Conservation (phyloP, 2,329 filamentous ascomycete species). For the Orbilia blumenaviensis region DNA sequence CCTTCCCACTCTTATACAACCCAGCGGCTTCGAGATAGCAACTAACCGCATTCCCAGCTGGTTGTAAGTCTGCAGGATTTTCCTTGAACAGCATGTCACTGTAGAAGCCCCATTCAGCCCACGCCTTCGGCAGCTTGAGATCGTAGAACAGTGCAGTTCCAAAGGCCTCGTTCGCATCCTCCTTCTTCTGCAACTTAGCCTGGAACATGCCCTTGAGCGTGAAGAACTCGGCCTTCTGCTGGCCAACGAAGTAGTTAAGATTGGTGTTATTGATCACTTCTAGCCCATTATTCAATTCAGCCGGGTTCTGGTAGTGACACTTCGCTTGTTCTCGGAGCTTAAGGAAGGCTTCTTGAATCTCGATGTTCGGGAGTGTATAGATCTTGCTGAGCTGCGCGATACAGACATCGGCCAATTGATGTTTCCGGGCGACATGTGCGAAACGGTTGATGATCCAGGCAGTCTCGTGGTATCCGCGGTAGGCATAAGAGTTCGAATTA, state of each 20-base stretch:
- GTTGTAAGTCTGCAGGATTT: conserved; percentile 80
- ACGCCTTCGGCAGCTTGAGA: conserved; percentile 92
- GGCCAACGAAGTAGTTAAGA: conserved; percentile 93
- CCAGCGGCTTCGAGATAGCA: conserved; percentile 96
- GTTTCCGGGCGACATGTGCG: conserved; percentile 95
- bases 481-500: conserved; percentile 91
- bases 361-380: conserved; percentile 98
- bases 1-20: conserved; percentile 96
- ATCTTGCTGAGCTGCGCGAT: conserved; percentile 97
- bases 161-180: conserved; percentile 91
- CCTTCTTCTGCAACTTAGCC: conserved; percentile 88
- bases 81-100: conserved; percentile 97
- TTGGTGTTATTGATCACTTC: conserved; percentile 99
- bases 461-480: conserved; percentile 96
- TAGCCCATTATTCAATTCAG: conserved; percentile 88
- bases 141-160: conserved; percentile 96
- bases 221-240: conserved; percentile 98
- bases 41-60: conserved; percentile 89
- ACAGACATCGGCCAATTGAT: conserved; percentile 95
- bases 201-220: conserved; percentile 99
- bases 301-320: conserved; percentile 95
- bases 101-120: conserved; percentile 99
- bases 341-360: conserved; percentile 98
- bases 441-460: conserved; percentile 99
- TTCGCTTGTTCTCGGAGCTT: conserved; percentile 99